Percentiles rank a stretch among this genome's conserved stretches.
phyloP scores from a whole-genome alignment of 306 rosid genomes.

The Acacia acuminata region DNA sequence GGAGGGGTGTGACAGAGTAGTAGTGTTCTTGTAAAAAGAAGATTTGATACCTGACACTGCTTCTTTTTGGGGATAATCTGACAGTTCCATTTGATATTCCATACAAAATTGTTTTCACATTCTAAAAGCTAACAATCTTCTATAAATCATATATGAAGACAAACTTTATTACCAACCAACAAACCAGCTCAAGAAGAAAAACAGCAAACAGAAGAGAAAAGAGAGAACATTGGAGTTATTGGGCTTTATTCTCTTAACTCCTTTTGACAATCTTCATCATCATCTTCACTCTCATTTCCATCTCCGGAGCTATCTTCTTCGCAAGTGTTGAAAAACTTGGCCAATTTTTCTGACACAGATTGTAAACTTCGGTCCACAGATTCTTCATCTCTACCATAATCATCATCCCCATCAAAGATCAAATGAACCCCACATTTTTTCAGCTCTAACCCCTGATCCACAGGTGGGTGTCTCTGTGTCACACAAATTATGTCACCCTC shows the following conservation, averaged over 20 bases:
- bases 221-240: not conserved
- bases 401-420: constrained; percentile 66
- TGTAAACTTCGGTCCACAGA: constrained; percentile 36
- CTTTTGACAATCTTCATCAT: not conserved
- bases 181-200: not conserved
- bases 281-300: constrained; percentile 14
- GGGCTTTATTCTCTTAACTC: not conserved
- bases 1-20: no score
- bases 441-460: constrained; percentile 50
- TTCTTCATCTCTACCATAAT: constrained; percentile 61
- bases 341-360: constrained; percentile 59
- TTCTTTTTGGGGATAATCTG: not conserved
- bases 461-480: constrained; percentile 37
- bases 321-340: constrained; percentile 39
- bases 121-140: not conserved
- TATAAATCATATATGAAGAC: not conserved
- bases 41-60: no score
- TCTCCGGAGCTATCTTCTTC: constrained; percentile 17
- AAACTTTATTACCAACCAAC: not conserved
- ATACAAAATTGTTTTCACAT: not conserved
- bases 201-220: not conserved
- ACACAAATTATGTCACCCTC: constrained; percentile 48
- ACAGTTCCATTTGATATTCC: not conserved
- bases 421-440: constrained; percentile 49
- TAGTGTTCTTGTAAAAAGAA: no score